phyloP scores from a whole-genome alignment of 2,329 filamentous ascomycete genomes.

The Pseudogymnoascus sp. region DNA sequence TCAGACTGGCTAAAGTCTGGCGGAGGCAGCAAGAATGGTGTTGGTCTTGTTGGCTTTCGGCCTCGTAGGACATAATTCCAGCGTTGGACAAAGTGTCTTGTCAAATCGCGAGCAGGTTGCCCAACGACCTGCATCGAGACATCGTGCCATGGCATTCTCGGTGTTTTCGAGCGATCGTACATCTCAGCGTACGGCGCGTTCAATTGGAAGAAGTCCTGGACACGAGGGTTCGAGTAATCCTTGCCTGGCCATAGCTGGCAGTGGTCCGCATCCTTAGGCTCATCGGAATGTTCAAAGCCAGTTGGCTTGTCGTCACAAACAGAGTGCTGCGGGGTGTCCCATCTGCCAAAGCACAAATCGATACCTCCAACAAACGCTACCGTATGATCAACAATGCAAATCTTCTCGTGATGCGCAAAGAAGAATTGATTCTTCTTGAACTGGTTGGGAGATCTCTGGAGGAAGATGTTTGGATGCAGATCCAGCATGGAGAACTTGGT shows the following conservation, averaged over 20 bases:
- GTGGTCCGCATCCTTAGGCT: constrained; percentile 82
- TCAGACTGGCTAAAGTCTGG: constrained; percentile 85
- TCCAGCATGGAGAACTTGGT: constrained; percentile 95
- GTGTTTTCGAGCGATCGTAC: constrained; percentile 84
- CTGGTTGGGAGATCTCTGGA: constrained; percentile 93
- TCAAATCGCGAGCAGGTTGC: constrained; percentile 87
- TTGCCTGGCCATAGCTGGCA: constrained; percentile 96
- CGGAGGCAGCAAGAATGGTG: constrained; percentile 85
- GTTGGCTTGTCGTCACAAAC: constrained; percentile 90
- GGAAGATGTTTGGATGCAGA: constrained; percentile 90
- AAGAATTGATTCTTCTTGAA: constrained; percentile 99
- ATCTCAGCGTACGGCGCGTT: constrained; percentile 97
- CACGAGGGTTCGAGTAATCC: constrained; percentile 93
- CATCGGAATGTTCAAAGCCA: constrained; percentile 72
- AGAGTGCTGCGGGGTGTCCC: constrained; percentile 91
- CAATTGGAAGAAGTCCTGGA: constrained; percentile 89
- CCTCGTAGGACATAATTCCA: constrained; percentile 97
- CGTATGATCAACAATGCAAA: constrained; percentile 94
- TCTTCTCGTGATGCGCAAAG: constrained; percentile 97
- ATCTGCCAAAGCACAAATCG: constrained; percentile 92
- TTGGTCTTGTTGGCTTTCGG: constrained; percentile 84
- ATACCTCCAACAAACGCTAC: constrained; percentile 93
- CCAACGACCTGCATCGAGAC: constrained; percentile 97
- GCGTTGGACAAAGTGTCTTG: constrained; percentile 90
- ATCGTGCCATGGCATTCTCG: constrained; percentile 98